A percentile compares a stretch with the other conserved stretches of the same genome.
Evolutionary conservation across 2,329 filamentous ascomycete species (phyloP).

Genomic region (Pestalotiopsis sp.): DNA sequence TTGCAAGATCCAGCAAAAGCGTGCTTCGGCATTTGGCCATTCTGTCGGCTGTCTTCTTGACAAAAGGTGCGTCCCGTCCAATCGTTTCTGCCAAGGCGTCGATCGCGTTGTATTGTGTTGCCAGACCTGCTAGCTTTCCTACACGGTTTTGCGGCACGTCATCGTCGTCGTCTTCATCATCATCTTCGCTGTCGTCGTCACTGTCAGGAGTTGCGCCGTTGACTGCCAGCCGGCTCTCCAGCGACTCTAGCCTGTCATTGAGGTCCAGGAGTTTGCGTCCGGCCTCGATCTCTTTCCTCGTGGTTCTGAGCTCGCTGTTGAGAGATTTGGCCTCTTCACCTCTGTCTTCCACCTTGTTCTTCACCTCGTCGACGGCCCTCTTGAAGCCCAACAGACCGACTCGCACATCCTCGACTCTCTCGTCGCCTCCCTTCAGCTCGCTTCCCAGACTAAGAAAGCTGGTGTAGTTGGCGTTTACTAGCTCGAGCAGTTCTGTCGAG

Average conservation of each 20-base stretch:
- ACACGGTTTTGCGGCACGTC: slow-evolving; percentile 49
- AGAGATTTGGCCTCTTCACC: slow-evolving; percentile 65
- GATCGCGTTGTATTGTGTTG: slow-evolving; percentile 47
- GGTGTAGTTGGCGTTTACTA: slow-evolving; percentile 94
- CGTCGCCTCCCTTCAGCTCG: slow-evolving; percentile 84
- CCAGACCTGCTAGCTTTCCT: slow-evolving; percentile 47
- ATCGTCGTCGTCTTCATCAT: slow-evolving; percentile 30
- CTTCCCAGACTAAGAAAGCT: slow-evolving; percentile 85
- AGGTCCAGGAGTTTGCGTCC: slow-evolving; percentile 69
- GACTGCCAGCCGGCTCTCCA: slow-evolving; percentile 68
- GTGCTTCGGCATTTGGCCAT: slow-evolving; percentile 58
- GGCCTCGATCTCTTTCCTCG: slow-evolving; percentile 64
- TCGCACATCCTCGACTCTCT: slow-evolving; percentile 86
- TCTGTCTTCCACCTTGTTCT: slow-evolving; percentile 64
- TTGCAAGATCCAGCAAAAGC: slow-evolving; percentile 56
- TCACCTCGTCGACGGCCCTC: slow-evolving; percentile 78
- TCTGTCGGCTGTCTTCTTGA: slow-evolving; percentile 55
- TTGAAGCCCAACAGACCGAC: slow-evolving; percentile 86
- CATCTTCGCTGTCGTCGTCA: slow-evolving; percentile 39
- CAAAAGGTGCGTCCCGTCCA: slow-evolving; percentile 51
- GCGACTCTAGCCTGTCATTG: slow-evolving; percentile 61
- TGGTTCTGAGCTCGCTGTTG: slow-evolving; percentile 67
- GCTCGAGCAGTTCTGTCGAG: slow-evolving; percentile 84
- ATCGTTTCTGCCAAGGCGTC: slow-evolving; percentile 45
- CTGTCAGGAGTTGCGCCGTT: slow-evolving; percentile 36